Evolutionary conservation across 2,329 filamentous ascomycete genomes (phyloP).

Genomic region (Eutypa lata): DNA sequence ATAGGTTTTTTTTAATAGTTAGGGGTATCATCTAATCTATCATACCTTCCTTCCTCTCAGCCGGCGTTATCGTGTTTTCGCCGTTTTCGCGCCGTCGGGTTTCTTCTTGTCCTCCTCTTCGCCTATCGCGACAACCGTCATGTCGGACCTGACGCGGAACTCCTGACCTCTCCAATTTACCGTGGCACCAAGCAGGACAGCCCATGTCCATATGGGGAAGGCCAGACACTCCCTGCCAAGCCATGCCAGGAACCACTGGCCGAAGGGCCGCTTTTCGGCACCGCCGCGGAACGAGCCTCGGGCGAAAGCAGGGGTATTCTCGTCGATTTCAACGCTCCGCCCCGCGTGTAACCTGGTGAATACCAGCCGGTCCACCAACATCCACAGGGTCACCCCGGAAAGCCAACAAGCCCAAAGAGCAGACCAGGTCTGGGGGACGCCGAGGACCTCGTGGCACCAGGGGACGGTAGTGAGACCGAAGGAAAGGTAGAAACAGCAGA

Average conservation of each 20-base stretch:
- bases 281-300: slow-evolving; percentile 39
- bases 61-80: neutral
- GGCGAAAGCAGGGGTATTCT: slow-evolving; percentile 73
- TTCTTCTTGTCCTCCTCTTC: neutral
- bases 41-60: neutral
- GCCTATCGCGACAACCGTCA: slow-evolving; percentile 62
- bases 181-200: slow-evolving; percentile 81
- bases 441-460: slow-evolving; percentile 51
- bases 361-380: slow-evolving; percentile 68
- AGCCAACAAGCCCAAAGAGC: slow-evolving; percentile 66
- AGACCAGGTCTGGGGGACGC: slow-evolving; percentile 63
- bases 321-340: slow-evolving; percentile 66
- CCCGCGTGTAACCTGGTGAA: slow-evolving; percentile 74
- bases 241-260: slow-evolving; percentile 79
- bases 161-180: slow-evolving; percentile 83
- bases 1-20: too few relatives aligned
- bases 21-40: slow-evolving; percentile 1
- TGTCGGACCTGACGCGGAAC: slow-evolving; percentile 81
- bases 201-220: slow-evolving; percentile 85
- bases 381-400: slow-evolving; percentile 66
- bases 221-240: slow-evolving; percentile 78
- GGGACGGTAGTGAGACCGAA: slow-evolving; percentile 75
- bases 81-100: neutral
- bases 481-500: slow-evolving; percentile 78
- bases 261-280: slow-evolving; percentile 53